Percentiles rank a stretch among this genome's conserved stretches.
phyloP scores from a whole-genome alignment of 129 eudicot genomes.

The Tagetes patula region DNA sequence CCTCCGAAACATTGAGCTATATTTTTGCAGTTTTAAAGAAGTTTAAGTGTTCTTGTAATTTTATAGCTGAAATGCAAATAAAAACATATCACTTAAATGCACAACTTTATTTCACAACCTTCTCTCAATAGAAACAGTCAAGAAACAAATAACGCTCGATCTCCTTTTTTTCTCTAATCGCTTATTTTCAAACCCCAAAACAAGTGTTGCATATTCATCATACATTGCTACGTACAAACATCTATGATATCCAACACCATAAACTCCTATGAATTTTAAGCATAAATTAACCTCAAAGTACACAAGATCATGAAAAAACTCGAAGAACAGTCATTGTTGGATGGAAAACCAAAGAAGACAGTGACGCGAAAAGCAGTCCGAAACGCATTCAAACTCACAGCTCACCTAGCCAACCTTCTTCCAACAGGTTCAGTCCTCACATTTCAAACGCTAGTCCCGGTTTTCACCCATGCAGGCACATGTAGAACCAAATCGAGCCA shows the following conservation, averaged over 20 bases:
- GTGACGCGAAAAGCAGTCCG: slow-evolving; percentile 44
- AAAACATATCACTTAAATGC: neutral
- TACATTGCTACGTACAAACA: slow-evolving; percentile 13
- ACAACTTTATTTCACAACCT: slow-evolving; percentile 14
- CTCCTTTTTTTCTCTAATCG: slow-evolving; percentile 23
- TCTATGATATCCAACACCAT: neutral
- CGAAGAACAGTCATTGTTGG: slow-evolving; percentile 40
- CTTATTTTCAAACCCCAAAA: slow-evolving; percentile 23
- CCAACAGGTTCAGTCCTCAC: slow-evolving; percentile 81
- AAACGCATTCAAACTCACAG: slow-evolving; percentile 55
- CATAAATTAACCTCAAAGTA: neutral
- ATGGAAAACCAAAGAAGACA: slow-evolving; percentile 40
- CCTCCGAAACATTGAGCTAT: no score
- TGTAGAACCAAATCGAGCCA: slow-evolving; percentile 50
- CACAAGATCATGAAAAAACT: slow-evolving; percentile 20
- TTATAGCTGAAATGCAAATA: no score
- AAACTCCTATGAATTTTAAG: no score
- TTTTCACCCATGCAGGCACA: slow-evolving; percentile 61
- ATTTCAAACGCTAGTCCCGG: slow-evolving; percentile 53
- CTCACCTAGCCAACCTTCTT: slow-evolving; percentile 71
- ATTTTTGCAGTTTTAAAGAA: no score
- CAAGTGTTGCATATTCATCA: neutral
- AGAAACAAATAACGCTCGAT: slow-evolving; percentile 23
- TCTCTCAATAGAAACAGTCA: slow-evolving; percentile 23
- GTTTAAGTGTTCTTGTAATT: no score